Percentiles rank a stretch among this genome's conserved stretches.
phyloP scores from a whole-genome alignment of 345 rosid species.

The Salix purpurea region DNA sequence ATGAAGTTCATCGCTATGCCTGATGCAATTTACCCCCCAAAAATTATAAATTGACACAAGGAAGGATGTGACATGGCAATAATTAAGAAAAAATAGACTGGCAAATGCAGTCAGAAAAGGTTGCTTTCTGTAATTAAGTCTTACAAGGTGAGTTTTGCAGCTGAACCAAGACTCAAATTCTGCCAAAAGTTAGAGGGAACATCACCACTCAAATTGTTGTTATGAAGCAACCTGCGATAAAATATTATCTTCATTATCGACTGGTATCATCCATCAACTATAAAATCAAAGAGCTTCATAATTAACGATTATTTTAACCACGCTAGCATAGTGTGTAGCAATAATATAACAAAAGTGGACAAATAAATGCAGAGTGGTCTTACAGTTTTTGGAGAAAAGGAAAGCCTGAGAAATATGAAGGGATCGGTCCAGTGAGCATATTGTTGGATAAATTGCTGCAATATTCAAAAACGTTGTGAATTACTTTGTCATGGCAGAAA shows the following conservation, averaged over 20 bases:
- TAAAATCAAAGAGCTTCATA: no score
- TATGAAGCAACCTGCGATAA: conserved; percentile 37
- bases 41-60: background rate
- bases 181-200: conserved; percentile 44
- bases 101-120: background rate
- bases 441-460: conserved; percentile 57
- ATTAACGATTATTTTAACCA: no score
- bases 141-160: conserved; percentile 35
- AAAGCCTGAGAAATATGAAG: conserved; percentile 50
- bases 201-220: conserved; percentile 41
- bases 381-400: conserved; percentile 56
- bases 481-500: no score
- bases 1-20: background rate
- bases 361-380: background rate
- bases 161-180: conserved; percentile 17
- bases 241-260: background rate
- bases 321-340: no score
- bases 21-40: background rate
- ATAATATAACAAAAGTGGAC: no score
- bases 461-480: background rate
- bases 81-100: background rate
- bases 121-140: conserved; percentile 5
- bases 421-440: conserved; percentile 48
- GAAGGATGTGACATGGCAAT: background rate
- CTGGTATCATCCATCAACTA: no score